Evolutionary conservation across 306 rosid genomes (phyloP), one percentile per base, ranked within the genome.

Genomic region (Macrotyloma uniflorum): DNA sequence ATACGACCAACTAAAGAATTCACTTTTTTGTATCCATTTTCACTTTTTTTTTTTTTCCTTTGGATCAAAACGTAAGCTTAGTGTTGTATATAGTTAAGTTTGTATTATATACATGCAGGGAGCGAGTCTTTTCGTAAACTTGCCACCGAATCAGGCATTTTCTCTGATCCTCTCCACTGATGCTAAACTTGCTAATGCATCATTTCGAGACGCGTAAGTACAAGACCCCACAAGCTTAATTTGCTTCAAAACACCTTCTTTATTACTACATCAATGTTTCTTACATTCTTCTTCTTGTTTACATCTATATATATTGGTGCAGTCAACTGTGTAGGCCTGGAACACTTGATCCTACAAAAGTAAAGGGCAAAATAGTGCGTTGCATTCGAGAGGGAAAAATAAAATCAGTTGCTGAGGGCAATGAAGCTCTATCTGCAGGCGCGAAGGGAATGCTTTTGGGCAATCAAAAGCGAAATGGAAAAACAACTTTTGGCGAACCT

Each of bases 381-480:
- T 88, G 90, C 9, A 22, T 67, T 65, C 61, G 90, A 16, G 92
- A 87, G 8, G 71, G 82, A 1, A 83, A 32, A 53, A 82, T 24
- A 72, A 88, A 87, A 86, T 32, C 67, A 0, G 68, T 67, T 4
- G 71, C 62, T 0, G 86, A 86, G 65, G 89, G 92, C 8, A 23
- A 51, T 5, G 30, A 64, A 8, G 89, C 82, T 7, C 12, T 18
- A 40, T 33, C 22, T 33, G 89, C 88, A 3, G 94, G 92, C 0
- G 92, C 88, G 5, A 75, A 68, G 0, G 92, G 88, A 24, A 81
- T 90, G 90, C 19, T 88, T 80, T 49, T 88, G 63, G 66, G 19
- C 15, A 88, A 90, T 23, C 72, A 36, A 32, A 15, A 6, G 40
- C 0, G 1, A 11, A 42, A 45, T 50, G 92, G 82, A 26, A 72